Conservation (phyloP, 768 basidiomycete species). For the Amanita inopinata region DNA sequence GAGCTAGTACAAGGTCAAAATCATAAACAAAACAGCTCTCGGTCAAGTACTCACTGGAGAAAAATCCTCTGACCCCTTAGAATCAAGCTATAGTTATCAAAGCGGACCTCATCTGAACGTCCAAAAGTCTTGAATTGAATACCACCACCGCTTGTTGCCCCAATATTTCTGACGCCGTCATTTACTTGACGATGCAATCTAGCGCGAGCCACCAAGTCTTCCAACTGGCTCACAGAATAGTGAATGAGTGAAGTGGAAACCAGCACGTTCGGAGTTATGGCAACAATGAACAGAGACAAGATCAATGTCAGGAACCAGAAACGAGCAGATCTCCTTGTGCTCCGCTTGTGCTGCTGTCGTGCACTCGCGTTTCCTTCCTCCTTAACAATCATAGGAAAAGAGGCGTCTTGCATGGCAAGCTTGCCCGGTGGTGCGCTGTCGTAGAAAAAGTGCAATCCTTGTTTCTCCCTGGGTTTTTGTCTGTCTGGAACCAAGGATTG, state of each 20-base stretch:
- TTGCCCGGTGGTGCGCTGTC: not conserved
- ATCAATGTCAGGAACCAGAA: slow-evolving; percentile 21
- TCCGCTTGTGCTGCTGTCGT: no score
- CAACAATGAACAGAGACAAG: slow-evolving; percentile 17
- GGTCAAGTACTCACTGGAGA: slow-evolving; percentile 42
- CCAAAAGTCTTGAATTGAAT: slow-evolving; percentile 7
- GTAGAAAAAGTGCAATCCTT: not conserved
- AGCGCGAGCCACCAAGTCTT: slow-evolving; percentile 11
- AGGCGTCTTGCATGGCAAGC: not conserved
- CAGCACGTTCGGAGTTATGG: slow-evolving; percentile 14
- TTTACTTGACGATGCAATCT: no score
- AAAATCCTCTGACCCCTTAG: slow-evolving; percentile 64
- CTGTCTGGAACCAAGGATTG: no score
- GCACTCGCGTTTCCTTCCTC: not conserved
- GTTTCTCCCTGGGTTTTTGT: not conserved
- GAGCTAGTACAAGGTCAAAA: slow-evolving; percentile 34
- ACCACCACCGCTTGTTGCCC: not conserved
- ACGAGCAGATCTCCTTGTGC: slow-evolving; percentile 16
- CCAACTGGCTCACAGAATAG: slow-evolving; percentile 10
- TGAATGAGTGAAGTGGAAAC: slow-evolving; percentile 4
- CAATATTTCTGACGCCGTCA: not conserved
- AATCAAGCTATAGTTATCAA: slow-evolving; percentile 65
- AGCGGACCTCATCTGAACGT: slow-evolving; percentile 31
- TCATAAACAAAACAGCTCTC: not conserved
- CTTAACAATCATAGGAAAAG: no score